A percentile compares a stretch with the other conserved stretches of the same genome.
phyloP scores from a whole-genome alignment of 352 stramenopile species.

The Globisporangium splendens region DNA sequence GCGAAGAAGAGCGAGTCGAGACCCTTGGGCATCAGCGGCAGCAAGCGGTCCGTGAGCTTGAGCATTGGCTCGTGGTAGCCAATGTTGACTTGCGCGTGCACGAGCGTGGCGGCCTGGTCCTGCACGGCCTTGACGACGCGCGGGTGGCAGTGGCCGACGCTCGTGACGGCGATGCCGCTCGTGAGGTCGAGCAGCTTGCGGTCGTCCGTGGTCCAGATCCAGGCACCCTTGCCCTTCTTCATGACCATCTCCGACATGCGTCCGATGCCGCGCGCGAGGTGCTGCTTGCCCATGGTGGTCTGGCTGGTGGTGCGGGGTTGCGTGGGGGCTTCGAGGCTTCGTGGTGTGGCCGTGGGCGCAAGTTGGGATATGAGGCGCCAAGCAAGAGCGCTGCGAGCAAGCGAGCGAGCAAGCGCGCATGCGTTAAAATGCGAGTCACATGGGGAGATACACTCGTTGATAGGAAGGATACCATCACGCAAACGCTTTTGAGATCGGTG shows the following conservation, averaged over 20 bases:
- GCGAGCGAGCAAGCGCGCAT: no score
- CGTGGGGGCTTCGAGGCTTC: background rate
- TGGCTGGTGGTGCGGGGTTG: background rate
- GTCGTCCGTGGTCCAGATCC: constrained; percentile 84
- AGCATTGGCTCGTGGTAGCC: constrained; percentile 91
- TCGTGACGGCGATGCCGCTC: constrained; percentile 91
- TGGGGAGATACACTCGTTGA: no score
- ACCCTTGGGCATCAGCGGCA: constrained; percentile 69
- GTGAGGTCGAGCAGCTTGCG: constrained; percentile 92
- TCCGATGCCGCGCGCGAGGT: constrained; percentile 71
- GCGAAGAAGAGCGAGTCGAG: constrained; percentile 91
- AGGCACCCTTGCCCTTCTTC: constrained; percentile 80
- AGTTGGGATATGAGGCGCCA: constrained; percentile 22
- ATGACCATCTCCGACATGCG: constrained; percentile 86
- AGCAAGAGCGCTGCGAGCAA: no score
- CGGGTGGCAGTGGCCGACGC: constrained; percentile 91
- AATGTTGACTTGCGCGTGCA: constrained; percentile 92
- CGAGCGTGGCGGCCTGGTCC: constrained; percentile 84
- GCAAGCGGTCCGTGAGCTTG: constrained; percentile 82
- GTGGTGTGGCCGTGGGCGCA: constrained; percentile 19
- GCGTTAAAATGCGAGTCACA: no score
- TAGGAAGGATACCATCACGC: no score
- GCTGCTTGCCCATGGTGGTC: constrained; percentile 56
- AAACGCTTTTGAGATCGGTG: background rate
- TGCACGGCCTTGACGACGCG: constrained; percentile 88